Percentiles rank a stretch among this genome's conserved stretches.
Evolutionary conservation across 768 basidiomycete genomes (phyloP).

Genomic region (Hygrophorus russula): DNA sequence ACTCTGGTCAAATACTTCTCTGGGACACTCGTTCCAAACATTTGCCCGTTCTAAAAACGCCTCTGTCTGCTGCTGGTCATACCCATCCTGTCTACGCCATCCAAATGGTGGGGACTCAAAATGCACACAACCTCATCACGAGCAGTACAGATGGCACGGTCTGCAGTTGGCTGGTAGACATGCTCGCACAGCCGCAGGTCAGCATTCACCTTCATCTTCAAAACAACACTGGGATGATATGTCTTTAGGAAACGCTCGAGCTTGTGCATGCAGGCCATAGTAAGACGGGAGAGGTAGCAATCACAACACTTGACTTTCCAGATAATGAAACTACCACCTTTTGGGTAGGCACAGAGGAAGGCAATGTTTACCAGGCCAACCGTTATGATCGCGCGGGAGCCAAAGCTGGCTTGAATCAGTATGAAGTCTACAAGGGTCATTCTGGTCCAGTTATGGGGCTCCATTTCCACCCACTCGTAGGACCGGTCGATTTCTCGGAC

Average conservation of each 20-base stretch:
- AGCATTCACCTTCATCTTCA: conserved; percentile 1
- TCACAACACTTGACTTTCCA: conserved; percentile 90
- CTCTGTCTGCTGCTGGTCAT: conserved; percentile 90
- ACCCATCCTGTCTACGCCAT: conserved; percentile 99
- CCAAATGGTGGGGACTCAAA: conserved; percentile 97
- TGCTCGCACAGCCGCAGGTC: conserved; percentile 97
- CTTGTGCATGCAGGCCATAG: conserved; percentile 83
- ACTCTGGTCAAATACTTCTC: conserved; percentile 93
- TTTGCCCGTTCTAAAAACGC: conserved; percentile 92
- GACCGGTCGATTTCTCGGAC: conserved; percentile 92
- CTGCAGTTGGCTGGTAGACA: conserved; percentile 96
- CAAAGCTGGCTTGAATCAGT: conserved; percentile 90
- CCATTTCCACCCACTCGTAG: conserved; percentile 87
- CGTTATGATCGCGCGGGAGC: conserved; percentile 94
- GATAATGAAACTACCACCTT: conserved; percentile 95
- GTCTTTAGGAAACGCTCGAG: conserved; percentile 79
- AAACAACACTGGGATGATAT: not conserved
- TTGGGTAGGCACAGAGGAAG: conserved; percentile 98
- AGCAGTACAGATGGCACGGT: conserved; percentile 96
- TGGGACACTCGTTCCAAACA: conserved; percentile 99
- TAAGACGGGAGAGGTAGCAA: conserved; percentile 94
- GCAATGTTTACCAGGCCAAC: conserved; percentile 93
- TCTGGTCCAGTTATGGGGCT: conserved; percentile 90
- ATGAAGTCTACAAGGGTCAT: conserved; percentile 90
- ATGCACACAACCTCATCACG: conserved; percentile 94